phyloP scores from a whole-genome alignment of 305 asterid species.

The Fraxinus angustifolia region DNA sequence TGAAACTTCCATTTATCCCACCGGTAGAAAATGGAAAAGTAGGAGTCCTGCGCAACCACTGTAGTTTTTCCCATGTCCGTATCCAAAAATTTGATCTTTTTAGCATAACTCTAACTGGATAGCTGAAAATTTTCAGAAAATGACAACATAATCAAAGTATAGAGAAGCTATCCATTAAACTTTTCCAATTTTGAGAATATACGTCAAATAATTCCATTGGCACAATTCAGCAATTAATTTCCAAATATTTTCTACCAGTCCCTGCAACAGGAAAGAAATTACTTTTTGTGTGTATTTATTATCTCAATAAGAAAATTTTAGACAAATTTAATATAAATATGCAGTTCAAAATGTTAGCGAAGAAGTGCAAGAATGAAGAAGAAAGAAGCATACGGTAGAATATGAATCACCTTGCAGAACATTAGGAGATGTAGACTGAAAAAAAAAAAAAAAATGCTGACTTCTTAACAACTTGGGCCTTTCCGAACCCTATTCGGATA shows the following conservation, averaged over 20 bases:
- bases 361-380: background rate
- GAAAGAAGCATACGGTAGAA: background rate
- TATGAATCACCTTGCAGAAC: background rate
- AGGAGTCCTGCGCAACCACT: background rate
- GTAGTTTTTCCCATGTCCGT: background rate
- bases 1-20: constrained; percentile 5
- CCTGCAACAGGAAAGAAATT: background rate
- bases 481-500: background rate
- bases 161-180: background rate
- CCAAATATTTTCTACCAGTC: background rate
- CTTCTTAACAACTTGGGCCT: background rate
- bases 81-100: background rate
- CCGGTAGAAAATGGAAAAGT: background rate
- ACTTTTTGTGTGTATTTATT: background rate
- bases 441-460: background rate
- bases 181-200: background rate
- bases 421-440: background rate
- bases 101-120: background rate
- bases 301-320: background rate
- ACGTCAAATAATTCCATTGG: background rate
- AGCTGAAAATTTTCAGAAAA: background rate
- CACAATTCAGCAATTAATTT: background rate
- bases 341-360: background rate
- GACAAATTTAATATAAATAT: background rate
- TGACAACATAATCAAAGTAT: background rate